Conservation (phyloP, 2,329 filamentous ascomycete genomes). For the Cyclaneusma minus region DNA sequence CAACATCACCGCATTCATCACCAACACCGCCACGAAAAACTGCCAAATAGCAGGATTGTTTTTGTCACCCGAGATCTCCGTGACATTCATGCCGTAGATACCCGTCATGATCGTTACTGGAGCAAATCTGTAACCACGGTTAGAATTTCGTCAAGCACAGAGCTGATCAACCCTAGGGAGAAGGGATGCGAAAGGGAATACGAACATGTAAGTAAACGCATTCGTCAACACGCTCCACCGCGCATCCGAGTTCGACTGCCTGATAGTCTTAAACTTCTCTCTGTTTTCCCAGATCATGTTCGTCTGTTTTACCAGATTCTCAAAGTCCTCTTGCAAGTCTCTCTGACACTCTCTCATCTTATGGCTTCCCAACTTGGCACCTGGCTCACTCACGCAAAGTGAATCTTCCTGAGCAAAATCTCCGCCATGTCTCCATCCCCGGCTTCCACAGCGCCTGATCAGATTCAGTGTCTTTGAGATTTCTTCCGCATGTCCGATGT, state of each 20-base stretch:
- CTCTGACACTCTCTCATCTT: constrained; percentile 3
- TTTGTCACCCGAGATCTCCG: constrained; percentile 10
- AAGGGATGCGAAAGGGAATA: neutral
- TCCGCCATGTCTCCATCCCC: constrained; percentile 9
- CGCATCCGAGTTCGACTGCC: constrained; percentile 9
- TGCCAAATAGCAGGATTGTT: constrained; percentile 15
- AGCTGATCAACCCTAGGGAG: neutral
- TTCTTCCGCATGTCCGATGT: constrained; percentile 15
- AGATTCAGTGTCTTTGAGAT: constrained; percentile 11
- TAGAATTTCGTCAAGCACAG: too few relatives aligned
- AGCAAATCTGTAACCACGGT: constrained; percentile 6
- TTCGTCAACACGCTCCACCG: constrained; percentile 13
- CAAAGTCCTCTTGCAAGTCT: constrained; percentile 13
- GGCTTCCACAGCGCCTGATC: constrained; percentile 12
- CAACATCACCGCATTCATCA: constrained; percentile 9
- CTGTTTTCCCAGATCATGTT: constrained; percentile 13
- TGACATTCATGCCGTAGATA: constrained; percentile 17
- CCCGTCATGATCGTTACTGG: constrained; percentile 13
- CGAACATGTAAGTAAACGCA: constrained; percentile 15
- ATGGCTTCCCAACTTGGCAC: constrained; percentile 2
- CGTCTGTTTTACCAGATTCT: constrained; percentile 13
- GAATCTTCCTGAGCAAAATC: too few relatives aligned
- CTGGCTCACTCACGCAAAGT: too few relatives aligned
- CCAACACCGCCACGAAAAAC: constrained; percentile 13
- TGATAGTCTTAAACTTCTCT: constrained; percentile 10